Evolutionary conservation across 192 early-diverging fungal genomes (phyloP).

Genomic region (Backusella liffmaniae): DNA sequence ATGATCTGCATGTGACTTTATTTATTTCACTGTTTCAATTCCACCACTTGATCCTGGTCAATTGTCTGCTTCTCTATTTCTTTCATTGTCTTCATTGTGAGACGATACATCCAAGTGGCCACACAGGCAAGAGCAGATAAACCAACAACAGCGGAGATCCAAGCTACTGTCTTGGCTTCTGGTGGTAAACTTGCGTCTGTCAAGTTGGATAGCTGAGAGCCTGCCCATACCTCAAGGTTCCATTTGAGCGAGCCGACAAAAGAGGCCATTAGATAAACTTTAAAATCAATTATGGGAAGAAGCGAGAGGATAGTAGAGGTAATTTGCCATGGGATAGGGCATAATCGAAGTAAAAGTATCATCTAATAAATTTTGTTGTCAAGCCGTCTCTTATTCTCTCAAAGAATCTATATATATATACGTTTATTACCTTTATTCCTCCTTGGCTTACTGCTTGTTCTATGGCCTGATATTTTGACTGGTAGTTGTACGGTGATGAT

Average conservation of each 20-base stretch:
- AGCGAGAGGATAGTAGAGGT: conserved; percentile 19
- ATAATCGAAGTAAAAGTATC: conserved; percentile 25
- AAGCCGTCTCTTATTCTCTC: neutral
- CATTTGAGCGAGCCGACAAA: conserved; percentile 17
- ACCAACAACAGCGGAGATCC: conserved; percentile 8
- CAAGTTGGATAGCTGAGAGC: conserved; percentile 25
- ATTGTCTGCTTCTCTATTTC: neutral
- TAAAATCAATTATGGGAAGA: conserved; percentile 5
- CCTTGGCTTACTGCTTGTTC: conserved; percentile 32
- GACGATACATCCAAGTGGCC: conserved; percentile 26
- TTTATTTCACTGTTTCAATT: neutral
- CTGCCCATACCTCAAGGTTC: conserved; percentile 29
- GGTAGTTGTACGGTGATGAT: neutral
- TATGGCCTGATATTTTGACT: conserved; percentile 20
- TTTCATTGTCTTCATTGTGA: conserved; percentile 27
- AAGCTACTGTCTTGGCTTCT: conserved; percentile 10
- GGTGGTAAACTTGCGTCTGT: conserved; percentile 26
- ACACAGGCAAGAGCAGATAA: conserved; percentile 6
- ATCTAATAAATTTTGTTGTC: conserved; percentile 14
- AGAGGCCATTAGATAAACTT: conserved; percentile 15
- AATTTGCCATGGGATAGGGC: conserved; percentile 33
- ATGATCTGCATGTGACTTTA: neutral
- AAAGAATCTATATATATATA: neutral
- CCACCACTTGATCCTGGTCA: neutral
- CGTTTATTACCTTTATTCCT: conserved; percentile 19